Evolutionary conservation across 495 filamentous ascomycete species (phyloP).

Genomic region (Penicillium paradoxum): DNA sequence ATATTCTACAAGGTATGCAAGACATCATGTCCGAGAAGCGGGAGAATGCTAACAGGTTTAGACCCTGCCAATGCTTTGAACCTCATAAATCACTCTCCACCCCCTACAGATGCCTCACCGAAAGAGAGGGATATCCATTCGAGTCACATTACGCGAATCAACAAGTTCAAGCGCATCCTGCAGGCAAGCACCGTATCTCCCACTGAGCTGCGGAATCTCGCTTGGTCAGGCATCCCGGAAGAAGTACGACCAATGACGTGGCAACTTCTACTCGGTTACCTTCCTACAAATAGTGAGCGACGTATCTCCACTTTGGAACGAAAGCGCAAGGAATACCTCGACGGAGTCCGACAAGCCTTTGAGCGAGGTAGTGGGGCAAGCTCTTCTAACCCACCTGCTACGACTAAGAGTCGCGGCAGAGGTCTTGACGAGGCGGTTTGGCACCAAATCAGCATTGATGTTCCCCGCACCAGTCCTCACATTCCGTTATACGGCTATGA

Average conservation of each 20-base stretch:
- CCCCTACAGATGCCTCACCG: slow-evolving; percentile 65
- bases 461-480: slow-evolving; percentile 94
- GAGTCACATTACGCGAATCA: slow-evolving; percentile 86
- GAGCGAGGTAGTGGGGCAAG: slow-evolving; percentile 55
- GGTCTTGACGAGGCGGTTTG: slow-evolving; percentile 93
- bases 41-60: slow-evolving; percentile 24
- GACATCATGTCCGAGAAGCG: background rate
- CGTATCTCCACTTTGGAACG: slow-evolving; percentile 85
- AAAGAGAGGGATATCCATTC: slow-evolving; percentile 87
- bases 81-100: slow-evolving; percentile 79
- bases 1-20: slow-evolving; percentile 69
- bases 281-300: slow-evolving; percentile 89
- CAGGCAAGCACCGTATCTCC: slow-evolving; percentile 87
- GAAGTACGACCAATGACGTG: slow-evolving; percentile 97
- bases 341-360: slow-evolving; percentile 93
- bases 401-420: slow-evolving; percentile 49
- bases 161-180: slow-evolving; percentile 95
- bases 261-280: slow-evolving; percentile 92
- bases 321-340: slow-evolving; percentile 94
- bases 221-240: slow-evolving; percentile 91
- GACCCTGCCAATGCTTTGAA: slow-evolving; percentile 95
- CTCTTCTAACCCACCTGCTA: slow-evolving; percentile 31
- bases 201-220: slow-evolving; percentile 71
- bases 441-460: slow-evolving; percentile 99
- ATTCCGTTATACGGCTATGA: slow-evolving; percentile 92